These are phyloP conservation scores for Corrigiola litoralis DNA, from an alignment of 179 eudicot genomes.

Conservation along the genomic window DNA sequence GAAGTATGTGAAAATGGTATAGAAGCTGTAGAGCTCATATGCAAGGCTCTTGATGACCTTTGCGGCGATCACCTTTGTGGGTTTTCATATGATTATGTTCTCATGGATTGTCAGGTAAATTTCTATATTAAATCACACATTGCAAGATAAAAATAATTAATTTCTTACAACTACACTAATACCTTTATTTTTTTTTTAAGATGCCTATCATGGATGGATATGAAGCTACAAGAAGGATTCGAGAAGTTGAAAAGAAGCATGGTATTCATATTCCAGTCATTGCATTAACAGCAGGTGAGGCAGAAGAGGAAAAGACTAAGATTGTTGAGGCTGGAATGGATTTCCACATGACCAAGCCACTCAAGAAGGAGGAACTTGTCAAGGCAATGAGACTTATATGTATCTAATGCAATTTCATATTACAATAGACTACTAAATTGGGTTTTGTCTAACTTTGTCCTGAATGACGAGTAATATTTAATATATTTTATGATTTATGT, in stretches of 20 bases:
- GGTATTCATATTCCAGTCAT: conserved; percentile 64
- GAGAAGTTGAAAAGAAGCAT: conserved; percentile 47
- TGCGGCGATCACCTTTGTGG: background rate
- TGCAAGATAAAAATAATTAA: background rate
- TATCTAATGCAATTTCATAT: too few relatives aligned
- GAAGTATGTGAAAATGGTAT: conserved; percentile 26
- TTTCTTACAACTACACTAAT: background rate
- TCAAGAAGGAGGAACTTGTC: conserved; percentile 34
- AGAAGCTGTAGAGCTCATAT: conserved; percentile 25
- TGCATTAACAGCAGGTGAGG: conserved; percentile 65
- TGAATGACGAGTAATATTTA: too few relatives aligned
- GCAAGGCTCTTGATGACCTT: conserved; percentile 9
- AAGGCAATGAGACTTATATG: conserved; percentile 11
- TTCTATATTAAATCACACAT: background rate
- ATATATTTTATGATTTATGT: too few relatives aligned
- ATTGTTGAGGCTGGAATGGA: conserved; percentile 59
- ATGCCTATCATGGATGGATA: conserved; percentile 80
- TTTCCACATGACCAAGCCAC: conserved; percentile 57
- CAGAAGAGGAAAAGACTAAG: conserved; percentile 35
- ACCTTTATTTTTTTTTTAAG: conserved; percentile 32
- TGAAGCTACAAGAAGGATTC: conserved; percentile 61
- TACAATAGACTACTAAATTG: too few relatives aligned
- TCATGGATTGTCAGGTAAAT: conserved; percentile 80
- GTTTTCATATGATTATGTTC: conserved; percentile 33
- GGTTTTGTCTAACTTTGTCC: too few relatives aligned